A percentile compares a stretch with the other conserved stretches of the same genome.
Evolutionary conservation across 164 flowering plant genomes (phyloP).

Genomic region (Annona squamosa): DNA sequence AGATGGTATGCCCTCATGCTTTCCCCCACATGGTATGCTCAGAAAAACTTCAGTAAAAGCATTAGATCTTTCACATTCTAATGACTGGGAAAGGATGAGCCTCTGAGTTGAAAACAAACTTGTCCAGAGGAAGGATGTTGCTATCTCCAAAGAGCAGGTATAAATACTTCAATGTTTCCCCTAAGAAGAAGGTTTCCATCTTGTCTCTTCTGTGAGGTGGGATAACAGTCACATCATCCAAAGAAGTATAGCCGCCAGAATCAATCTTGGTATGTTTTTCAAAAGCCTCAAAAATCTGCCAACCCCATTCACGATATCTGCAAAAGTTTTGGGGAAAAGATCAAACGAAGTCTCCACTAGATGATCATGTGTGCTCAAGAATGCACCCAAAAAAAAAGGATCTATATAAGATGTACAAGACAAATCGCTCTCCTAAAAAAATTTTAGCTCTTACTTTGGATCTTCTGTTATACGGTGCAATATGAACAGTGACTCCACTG

Average conservation of each 20-base stretch:
- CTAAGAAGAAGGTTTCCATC: slow-evolving; percentile 96
- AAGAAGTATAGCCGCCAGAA: slow-evolving; percentile 83
- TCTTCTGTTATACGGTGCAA: slow-evolving; percentile 87
- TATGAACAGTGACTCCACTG: slow-evolving; percentile 85
- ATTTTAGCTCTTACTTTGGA: slow-evolving; percentile 51
- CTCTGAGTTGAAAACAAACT: slow-evolving; percentile 88
- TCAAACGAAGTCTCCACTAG: not conserved
- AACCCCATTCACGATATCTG: slow-evolving; percentile 97
- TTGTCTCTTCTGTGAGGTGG: slow-evolving; percentile 89
- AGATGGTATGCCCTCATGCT: not conserved
- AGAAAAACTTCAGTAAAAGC: slow-evolving; percentile 3
- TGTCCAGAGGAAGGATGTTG: slow-evolving; percentile 64
- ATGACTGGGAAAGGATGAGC: slow-evolving; percentile 85
- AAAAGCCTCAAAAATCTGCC: slow-evolving; percentile 92
- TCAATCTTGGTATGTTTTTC: slow-evolving; percentile 75
- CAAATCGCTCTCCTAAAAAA: not conserved
- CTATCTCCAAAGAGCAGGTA: slow-evolving; percentile 73
- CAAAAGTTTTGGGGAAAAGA: slow-evolving; percentile 6
- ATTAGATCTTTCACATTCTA: slow-evolving; percentile 9
- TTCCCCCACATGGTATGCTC: not conserved
- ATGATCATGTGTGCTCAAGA: not conserved
- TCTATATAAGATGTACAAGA: not conserved
- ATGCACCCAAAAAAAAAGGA: not conserved
- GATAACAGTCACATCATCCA: slow-evolving; percentile 75
- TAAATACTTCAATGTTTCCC: slow-evolving; percentile 86